Evolutionary conservation across 1,284 basidiomycete genomes (phyloP).

Genomic region (Rhodotorula sp.): DNA sequence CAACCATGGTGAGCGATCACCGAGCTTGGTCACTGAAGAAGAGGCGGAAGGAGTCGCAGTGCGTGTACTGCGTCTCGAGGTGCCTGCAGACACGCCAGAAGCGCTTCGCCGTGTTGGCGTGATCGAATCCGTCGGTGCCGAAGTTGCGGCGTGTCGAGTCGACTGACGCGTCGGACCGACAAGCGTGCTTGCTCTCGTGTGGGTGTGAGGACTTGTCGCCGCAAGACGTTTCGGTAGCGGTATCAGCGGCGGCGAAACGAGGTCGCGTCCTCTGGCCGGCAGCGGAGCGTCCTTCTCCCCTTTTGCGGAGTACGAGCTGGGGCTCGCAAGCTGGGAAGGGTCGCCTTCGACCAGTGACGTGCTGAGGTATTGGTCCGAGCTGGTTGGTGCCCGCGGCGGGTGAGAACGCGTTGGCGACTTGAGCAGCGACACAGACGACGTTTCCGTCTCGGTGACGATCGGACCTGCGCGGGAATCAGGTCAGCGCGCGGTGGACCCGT

Average conservation of each 20-base stretch:
- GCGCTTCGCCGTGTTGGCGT: neutral
- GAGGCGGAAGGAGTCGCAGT: neutral
- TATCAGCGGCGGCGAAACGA: neutral
- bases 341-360: neutral
- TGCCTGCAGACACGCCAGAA: neutral
- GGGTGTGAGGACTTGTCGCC: too few relatives aligned
- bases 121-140: too few relatives aligned
- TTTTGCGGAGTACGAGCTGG: neutral
- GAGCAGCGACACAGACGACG: neutral
- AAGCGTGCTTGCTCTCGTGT: too few relatives aligned
- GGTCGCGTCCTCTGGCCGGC: neutral
- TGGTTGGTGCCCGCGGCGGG: neutral
- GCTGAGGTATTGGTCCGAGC: neutral
- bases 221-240: too few relatives aligned
- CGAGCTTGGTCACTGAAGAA: neutral
- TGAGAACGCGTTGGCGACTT: neutral
- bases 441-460: slow-evolving; percentile 16
- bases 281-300: neutral
- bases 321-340: neutral
- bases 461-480: neutral
- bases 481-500: too few relatives aligned
- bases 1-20: neutral
- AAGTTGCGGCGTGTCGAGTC: too few relatives aligned
- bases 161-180: too few relatives aligned
- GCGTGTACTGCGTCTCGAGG: neutral